These are phyloP conservation scores for Phaeosphaeriaceae sp. DNA, from an alignment of 2,329 filamentous ascomycete species.

Conservation along the genomic window DNA sequence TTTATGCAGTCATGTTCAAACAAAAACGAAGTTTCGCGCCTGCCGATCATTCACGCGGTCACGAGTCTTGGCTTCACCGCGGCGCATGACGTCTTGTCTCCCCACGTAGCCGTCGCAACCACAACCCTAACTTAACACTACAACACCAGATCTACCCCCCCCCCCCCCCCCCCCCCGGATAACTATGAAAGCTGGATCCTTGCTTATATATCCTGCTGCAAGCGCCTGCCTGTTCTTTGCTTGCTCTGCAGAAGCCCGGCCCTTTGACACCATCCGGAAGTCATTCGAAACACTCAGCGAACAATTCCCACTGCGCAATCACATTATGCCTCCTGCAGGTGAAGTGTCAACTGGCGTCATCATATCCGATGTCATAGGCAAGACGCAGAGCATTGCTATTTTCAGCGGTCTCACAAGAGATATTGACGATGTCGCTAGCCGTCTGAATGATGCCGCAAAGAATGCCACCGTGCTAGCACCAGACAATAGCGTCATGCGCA, in stretches of 20 bases:
- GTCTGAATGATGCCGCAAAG: slow-evolving; percentile 68
- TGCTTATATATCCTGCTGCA: slow-evolving; percentile 36
- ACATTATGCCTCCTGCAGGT: slow-evolving; percentile 37
- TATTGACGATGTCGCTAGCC: slow-evolving; percentile 69
- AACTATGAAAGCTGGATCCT: slow-evolving; percentile 36
- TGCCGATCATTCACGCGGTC: slow-evolving; percentile 37
- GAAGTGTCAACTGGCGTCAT: slow-evolving; percentile 59
- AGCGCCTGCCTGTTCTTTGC: slow-evolving; percentile 39
- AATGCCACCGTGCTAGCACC: slow-evolving; percentile 90
- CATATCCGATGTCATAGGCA: slow-evolving; percentile 83
- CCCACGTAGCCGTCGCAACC: slow-evolving; percentile 20
- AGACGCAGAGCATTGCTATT: slow-evolving; percentile 77
- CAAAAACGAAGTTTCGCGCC: slow-evolving; percentile 8
- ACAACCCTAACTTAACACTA: slow-evolving; percentile 15
- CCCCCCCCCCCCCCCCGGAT: slow-evolving; percentile 7
- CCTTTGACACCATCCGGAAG: slow-evolving; percentile 38
- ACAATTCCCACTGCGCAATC: slow-evolving; percentile 37
- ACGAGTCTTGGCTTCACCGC: slow-evolving; percentile 42
- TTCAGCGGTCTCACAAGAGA: slow-evolving; percentile 84
- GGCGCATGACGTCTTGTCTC: slow-evolving; percentile 41
- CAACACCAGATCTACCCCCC: slow-evolving; percentile 15
- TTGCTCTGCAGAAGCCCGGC: slow-evolving; percentile 39
- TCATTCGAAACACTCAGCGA: slow-evolving; percentile 34
- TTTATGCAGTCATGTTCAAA: slow-evolving; percentile 6
- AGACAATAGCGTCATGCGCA: slow-evolving; percentile 79